These are phyloP conservation scores for Paraglomus occultum DNA, from an alignment of 192 early-diverging fungal species.

Conservation along the genomic window DNA sequence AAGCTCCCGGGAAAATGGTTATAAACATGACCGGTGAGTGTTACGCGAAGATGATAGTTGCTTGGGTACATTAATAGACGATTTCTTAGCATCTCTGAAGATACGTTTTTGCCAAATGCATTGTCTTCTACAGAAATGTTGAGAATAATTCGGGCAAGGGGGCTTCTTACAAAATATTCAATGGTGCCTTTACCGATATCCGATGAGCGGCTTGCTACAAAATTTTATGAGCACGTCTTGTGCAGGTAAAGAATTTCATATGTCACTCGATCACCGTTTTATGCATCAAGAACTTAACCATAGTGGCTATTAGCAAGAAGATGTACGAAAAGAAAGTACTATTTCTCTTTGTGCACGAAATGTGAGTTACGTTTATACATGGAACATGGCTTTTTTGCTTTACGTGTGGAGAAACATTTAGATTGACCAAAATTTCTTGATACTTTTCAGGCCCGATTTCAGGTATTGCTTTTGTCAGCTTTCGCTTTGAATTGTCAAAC, in stretches of 20 bases:
- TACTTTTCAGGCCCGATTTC: constrained; percentile 23
- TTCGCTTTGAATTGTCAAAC: not conserved
- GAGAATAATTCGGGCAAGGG: constrained; percentile 15
- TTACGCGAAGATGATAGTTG: not conserved
- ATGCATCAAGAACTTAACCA: not conserved
- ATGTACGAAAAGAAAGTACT: constrained; percentile 22
- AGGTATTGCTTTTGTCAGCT: not conserved
- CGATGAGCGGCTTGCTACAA: constrained; percentile 24
- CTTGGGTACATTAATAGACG: not conserved
- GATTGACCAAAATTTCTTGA: too few species aligned
- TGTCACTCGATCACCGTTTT: not conserved
- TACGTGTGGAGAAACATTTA: constrained; percentile 31
- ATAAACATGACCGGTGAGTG: constrained; percentile 5
- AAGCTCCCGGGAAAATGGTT: not conserved
- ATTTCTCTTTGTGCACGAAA: constrained; percentile 43
- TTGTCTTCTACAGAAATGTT: constrained; percentile 2
- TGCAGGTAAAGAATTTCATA: constrained; percentile 34
- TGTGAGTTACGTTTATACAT: constrained; percentile 32
- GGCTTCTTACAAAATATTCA: not conserved
- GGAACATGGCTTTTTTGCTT: constrained; percentile 2
- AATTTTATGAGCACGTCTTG: constrained; percentile 36
- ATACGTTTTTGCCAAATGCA: not conserved
- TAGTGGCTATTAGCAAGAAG: not conserved
- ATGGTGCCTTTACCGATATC: constrained; percentile 31
- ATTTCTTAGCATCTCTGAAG: not conserved